A percentile compares a stretch with the other conserved stretches of the same genome.
Conservation (phyloP, 2,329 filamentous ascomycete genomes). For the Paracoccidioides brasiliensis region DNA sequence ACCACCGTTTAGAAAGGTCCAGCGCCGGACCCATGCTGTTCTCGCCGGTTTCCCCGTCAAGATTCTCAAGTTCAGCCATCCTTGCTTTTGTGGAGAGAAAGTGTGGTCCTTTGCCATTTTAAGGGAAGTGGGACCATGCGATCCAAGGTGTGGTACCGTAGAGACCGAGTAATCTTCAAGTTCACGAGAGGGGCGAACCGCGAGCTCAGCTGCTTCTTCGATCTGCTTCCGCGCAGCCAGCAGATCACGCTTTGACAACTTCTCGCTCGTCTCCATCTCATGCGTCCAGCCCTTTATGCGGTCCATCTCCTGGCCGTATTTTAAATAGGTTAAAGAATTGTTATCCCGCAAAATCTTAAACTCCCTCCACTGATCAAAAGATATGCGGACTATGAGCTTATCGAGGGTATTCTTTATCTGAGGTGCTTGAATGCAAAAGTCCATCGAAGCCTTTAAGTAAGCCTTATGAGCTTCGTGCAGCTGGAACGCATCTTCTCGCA, state of each 20-base stretch:
- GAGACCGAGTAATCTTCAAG: constrained; percentile 84
- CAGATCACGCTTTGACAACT: constrained; percentile 68
- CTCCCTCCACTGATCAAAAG: constrained; percentile 78
- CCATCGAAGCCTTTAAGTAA: constrained; percentile 84
- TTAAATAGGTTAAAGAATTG: constrained; percentile 46
- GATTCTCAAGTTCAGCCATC: constrained; percentile 78
- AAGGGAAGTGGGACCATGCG: constrained; percentile 50
- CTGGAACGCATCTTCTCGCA: constrained; percentile 91
- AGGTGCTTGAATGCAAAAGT: constrained; percentile 79
- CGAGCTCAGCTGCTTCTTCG: constrained; percentile 59
- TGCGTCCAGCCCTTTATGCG: constrained; percentile 83
- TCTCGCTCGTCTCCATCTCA: constrained; percentile 86
- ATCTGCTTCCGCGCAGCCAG: constrained; percentile 67
- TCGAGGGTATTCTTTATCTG: constrained; percentile 76
- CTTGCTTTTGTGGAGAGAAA: constrained; percentile 64
- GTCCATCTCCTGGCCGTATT: constrained; percentile 71
- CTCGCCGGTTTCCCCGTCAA: constrained; percentile 77
- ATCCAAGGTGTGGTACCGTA: constrained; percentile 76
- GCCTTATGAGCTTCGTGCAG: constrained; percentile 83
- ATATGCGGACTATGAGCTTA: constrained; percentile 71
- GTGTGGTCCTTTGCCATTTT: constrained; percentile 36
- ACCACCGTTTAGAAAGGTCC: constrained; percentile 92
- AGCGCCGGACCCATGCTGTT: constrained; percentile 78
- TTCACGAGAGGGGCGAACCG: constrained; percentile 72
- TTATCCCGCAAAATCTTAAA: constrained; percentile 60